phyloP scores from a whole-genome alignment of 495 filamentous ascomycete genomes.

The Penicillium coprophilum region DNA sequence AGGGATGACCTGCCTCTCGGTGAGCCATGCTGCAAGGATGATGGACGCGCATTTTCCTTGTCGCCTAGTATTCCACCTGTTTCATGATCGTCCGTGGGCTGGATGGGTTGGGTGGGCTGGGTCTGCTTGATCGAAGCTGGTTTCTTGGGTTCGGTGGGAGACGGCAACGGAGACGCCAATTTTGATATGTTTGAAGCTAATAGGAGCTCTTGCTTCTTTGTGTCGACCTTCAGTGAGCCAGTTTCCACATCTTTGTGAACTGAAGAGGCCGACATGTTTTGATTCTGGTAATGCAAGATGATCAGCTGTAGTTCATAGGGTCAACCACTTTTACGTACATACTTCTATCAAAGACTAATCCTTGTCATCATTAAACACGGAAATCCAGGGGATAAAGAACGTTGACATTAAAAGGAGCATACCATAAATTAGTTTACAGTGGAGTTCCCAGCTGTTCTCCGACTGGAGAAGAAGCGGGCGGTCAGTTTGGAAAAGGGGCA shows the following conservation, averaged over 20 bases:
- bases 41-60: slow-evolving; percentile 25
- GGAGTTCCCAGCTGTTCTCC: slow-evolving; percentile 32
- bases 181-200: slow-evolving; percentile 25
- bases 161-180: slow-evolving; percentile 37
- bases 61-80: slow-evolving; percentile 4
- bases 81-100: slow-evolving; percentile 13
- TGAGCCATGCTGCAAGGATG: slow-evolving; percentile 25
- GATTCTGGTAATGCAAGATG: slow-evolving; percentile 25
- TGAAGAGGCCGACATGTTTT: slow-evolving; percentile 22
- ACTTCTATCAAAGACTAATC: neutral
- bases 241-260: slow-evolving; percentile 26
- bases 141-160: slow-evolving; percentile 33
- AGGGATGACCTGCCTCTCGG: slow-evolving; percentile 28
- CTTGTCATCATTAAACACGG: neutral
- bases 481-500: slow-evolving; percentile 18
- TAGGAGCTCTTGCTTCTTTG: slow-evolving; percentile 27
- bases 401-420: slow-evolving; percentile 33
- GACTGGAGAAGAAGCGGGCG: slow-evolving; percentile 30
- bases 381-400: neutral
- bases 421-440: slow-evolving; percentile 30
- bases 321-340: slow-evolving; percentile 17
- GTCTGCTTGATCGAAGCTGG: slow-evolving; percentile 21
- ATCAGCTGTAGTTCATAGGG: slow-evolving; percentile 23
- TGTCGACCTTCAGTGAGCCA: slow-evolving; percentile 19
- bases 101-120: slow-evolving; percentile 3